phyloP scores from a whole-genome alignment of 192 early-diverging fungal species.

The Mortierella hygrophila region DNA sequence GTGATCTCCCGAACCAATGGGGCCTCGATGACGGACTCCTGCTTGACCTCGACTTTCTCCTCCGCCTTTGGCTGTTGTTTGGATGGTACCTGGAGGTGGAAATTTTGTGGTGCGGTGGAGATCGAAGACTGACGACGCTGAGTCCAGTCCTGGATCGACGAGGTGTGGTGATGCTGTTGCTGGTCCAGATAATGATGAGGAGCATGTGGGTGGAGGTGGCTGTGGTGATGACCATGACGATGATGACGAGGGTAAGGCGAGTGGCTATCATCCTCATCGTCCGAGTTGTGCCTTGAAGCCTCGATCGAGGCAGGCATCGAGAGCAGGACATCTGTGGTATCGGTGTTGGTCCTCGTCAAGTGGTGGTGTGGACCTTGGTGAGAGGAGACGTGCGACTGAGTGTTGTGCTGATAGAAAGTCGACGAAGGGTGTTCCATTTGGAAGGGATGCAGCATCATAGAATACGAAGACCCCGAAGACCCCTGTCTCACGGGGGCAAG shows the following conservation, averaged over 20 bases:
- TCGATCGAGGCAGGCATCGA: conserved; percentile 27
- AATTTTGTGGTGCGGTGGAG: neutral
- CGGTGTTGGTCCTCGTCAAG: conserved; percentile 21
- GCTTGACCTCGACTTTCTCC: neutral
- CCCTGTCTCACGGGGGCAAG: neutral
- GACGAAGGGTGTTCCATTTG: neutral
- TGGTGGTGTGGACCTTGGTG: neutral
- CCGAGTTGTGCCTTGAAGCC: conserved; percentile 22
- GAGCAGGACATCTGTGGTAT: conserved; percentile 30
- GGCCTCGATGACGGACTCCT: neutral
- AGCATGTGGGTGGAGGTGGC: conserved; percentile 2
- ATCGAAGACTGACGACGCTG: conserved; percentile 9
- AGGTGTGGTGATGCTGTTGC: conserved; percentile 6
- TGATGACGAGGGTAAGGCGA: neutral
- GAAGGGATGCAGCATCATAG: neutral
- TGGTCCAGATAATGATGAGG: conserved; percentile 16
- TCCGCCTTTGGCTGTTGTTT: neutral
- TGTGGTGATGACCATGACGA: conserved; percentile 6
- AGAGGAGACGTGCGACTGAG: neutral
- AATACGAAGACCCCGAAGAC: neutral
- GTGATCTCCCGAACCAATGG: neutral
- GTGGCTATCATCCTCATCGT: conserved; percentile 23
- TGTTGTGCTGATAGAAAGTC: neutral
- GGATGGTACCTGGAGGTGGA: neutral
- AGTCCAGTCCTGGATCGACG: conserved; percentile 30